phyloP scores from a whole-genome alignment of 2,329 filamentous ascomycete genomes.

The Exophiala spinifera region DNA sequence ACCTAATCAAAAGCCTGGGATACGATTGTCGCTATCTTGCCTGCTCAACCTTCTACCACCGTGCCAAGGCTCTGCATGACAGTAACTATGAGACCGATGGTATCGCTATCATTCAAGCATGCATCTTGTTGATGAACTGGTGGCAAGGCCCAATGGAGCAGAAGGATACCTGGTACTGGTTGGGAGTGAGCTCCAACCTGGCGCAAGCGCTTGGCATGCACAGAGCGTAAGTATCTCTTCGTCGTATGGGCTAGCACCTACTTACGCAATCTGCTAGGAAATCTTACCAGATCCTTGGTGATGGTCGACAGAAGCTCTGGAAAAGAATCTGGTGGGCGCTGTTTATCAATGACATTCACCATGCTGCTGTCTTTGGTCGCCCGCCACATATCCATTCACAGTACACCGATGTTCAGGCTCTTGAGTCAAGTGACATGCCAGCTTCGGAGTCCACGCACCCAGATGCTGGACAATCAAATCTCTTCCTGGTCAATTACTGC shows the following conservation, averaged over 20 bases:
- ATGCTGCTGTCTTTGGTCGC: constrained; percentile 28
- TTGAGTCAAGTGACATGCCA: constrained; percentile 24
- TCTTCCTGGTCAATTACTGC: constrained; percentile 16
- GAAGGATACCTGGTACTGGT: constrained; percentile 32
- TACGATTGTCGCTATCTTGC: constrained; percentile 27
- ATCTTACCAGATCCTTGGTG: constrained; percentile 20
- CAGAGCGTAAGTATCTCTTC: constrained; percentile 21
- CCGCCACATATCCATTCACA: constrained; percentile 29
- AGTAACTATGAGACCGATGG: constrained; percentile 29
- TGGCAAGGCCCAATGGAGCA: constrained; percentile 30
- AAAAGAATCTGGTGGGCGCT: constrained; percentile 26
- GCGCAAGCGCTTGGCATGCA: constrained; percentile 31
- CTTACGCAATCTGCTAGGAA: constrained; percentile 12
- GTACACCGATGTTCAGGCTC: constrained; percentile 25
- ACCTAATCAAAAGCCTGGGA: constrained; percentile 22
- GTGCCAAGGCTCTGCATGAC: constrained; percentile 31
- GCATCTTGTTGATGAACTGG: constrained; percentile 29
- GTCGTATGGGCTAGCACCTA: background rate
- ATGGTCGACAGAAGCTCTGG: constrained; percentile 19
- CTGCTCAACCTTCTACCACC: constrained; percentile 29
- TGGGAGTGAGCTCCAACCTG: constrained; percentile 27
- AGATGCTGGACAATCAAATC: constrained; percentile 1
- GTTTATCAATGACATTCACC: constrained; percentile 26
- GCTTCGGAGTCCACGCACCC: background rate
- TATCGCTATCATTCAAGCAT: constrained; percentile 27